A percentile compares a stretch with the other conserved stretches of the same genome.
Conservation (phyloP, 2,329 filamentous ascomycete species). For the Aspergillus aculeatinus region DNA sequence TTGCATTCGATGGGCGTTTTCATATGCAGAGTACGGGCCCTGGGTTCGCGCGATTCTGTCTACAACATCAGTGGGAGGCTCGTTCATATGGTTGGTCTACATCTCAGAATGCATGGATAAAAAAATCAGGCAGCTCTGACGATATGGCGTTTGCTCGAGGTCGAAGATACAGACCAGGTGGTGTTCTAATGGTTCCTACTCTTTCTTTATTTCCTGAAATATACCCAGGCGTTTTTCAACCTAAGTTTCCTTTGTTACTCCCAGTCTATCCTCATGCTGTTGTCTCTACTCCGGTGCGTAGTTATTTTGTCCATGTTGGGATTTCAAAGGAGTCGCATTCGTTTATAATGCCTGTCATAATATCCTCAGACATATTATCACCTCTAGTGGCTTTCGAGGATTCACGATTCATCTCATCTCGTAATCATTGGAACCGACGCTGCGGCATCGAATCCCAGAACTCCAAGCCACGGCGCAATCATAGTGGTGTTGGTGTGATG, state of each 20-base stretch:
- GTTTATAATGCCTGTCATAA: background rate
- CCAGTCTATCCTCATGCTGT: constrained; percentile 4
- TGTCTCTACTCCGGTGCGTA: constrained; percentile 5
- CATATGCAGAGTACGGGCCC: constrained; percentile 23
- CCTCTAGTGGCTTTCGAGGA: background rate
- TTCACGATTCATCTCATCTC: background rate
- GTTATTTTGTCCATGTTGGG: background rate
- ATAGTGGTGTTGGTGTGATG: too few species aligned
- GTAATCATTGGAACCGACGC: background rate
- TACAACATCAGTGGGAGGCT: constrained; percentile 20
- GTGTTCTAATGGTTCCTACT: constrained; percentile 28
- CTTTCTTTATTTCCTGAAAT: constrained; percentile 31
- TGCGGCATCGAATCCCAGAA: too few species aligned
- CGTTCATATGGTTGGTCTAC: constrained; percentile 25
- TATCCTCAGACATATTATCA: background rate
- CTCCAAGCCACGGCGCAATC: too few species aligned
- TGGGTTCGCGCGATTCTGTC: constrained; percentile 4
- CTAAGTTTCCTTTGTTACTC: constrained; percentile 13
- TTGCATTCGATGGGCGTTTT: constrained; percentile 38
- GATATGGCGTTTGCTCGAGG: constrained; percentile 36
- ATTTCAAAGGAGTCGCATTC: background rate
- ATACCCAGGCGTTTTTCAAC: constrained; percentile 35
- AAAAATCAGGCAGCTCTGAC: constrained; percentile 21
- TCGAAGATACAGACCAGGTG: constrained; percentile 28
- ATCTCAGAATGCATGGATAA: constrained; percentile 23